Conservation (phyloP, 78 protist genomes). For the Tieghemostelium lacteum region DNA sequence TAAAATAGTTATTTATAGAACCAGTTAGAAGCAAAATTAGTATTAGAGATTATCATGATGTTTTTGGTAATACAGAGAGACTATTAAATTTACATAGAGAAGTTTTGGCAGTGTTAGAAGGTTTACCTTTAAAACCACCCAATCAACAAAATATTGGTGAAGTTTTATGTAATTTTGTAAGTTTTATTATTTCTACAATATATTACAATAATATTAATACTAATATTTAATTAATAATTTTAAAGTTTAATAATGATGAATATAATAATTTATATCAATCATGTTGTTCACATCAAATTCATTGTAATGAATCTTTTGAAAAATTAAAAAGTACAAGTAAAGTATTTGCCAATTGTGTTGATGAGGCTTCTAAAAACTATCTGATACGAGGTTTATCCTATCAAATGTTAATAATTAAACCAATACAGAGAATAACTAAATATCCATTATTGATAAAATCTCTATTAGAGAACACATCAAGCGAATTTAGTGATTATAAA, state of each 20-base stretch:
- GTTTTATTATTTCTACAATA: conserved; percentile 1
- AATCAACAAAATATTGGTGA: conserved; percentile 59
- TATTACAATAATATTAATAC: too few species aligned
- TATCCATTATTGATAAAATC: conserved; percentile 60
- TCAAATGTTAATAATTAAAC: conserved; percentile 64
- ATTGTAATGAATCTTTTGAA: conserved; percentile 47
- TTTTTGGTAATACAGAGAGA: conserved; percentile 47
- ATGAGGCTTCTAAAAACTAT: conserved; percentile 24
- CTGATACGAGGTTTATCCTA: conserved; percentile 50
- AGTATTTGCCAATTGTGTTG: conserved; percentile 34
- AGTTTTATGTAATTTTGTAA: conserved; percentile 47
- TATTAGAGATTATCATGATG: conserved; percentile 31
- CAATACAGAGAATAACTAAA: conserved; percentile 65
- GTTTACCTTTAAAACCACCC: conserved; percentile 28
- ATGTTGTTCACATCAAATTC: conserved; percentile 39
- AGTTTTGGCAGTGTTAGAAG: conserved; percentile 15
- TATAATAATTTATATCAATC: conserved; percentile 44
- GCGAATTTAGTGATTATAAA: conserved; percentile 31
- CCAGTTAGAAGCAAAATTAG: conserved; percentile 41
- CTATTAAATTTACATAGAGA: conserved; percentile 54
- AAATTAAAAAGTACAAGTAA: conserved; percentile 20
- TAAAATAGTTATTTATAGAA: conserved; percentile 28
- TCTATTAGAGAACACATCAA: conserved; percentile 46
- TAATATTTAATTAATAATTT: neutral
- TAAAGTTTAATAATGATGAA: conserved; percentile 47